A percentile compares a stretch with the other conserved stretches of the same genome.
Evolutionary conservation across 116 monocot genomes (phyloP).

Genomic region (Phalaenopsis hybrid): DNA sequence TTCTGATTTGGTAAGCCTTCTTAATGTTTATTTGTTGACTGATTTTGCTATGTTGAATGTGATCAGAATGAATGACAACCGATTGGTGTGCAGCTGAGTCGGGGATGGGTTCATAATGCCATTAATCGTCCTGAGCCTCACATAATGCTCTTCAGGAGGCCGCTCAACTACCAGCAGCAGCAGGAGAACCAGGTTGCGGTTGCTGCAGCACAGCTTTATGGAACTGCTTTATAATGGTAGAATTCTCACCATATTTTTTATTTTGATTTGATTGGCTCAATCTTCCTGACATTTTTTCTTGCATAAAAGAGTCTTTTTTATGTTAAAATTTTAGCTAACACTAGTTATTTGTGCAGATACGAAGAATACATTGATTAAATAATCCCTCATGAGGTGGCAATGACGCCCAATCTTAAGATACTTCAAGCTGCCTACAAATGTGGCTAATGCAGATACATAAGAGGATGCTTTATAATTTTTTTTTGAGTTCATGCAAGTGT

Average conservation of each 20-base stretch:
- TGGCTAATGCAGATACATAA: no score
- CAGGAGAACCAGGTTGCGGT: slow-evolving; percentile 37
- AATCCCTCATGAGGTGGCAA: slow-evolving; percentile 75
- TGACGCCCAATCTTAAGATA: slow-evolving; percentile 72
- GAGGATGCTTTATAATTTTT: no score
- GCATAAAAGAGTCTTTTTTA: background rate
- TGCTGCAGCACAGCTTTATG: slow-evolving; percentile 15
- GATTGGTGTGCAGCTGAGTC: slow-evolving; percentile 94
- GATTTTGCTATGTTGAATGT: background rate
- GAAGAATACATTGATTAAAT: slow-evolving; percentile 92
- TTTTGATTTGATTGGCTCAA: no score
- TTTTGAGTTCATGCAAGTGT: no score
- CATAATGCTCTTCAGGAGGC: slow-evolving; percentile 88
- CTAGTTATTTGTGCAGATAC: slow-evolving; percentile 33
- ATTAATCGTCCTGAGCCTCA: slow-evolving; percentile 97
- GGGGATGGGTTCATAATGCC: slow-evolving; percentile 93
- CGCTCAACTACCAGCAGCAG: slow-evolving; percentile 80
- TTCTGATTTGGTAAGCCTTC: no score
- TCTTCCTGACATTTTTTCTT: background rate
- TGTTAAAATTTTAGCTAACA: background rate
- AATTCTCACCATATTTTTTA: no score
- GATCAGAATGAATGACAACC: slow-evolving; percentile 83
- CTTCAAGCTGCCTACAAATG: slow-evolving; percentile 85
- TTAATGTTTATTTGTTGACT: no score
- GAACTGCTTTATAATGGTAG: no score